A percentile compares a stretch with the other conserved stretches of the same genome.
Conservation (phyloP, 768 basidiomycete genomes). For the Amanita inopinata region DNA sequence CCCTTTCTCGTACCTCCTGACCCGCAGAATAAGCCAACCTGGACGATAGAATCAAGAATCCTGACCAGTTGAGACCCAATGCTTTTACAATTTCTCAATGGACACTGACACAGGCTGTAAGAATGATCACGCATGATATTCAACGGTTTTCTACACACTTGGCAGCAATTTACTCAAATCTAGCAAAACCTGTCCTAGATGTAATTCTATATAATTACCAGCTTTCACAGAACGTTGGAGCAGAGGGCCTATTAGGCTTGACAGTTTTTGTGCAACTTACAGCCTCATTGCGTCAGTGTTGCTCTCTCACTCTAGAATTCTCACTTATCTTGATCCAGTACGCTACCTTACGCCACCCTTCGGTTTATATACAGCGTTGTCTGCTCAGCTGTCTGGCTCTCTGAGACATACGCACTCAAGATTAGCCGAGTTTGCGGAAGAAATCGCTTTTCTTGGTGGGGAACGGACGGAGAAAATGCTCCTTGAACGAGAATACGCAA, state of each 20-base stretch:
- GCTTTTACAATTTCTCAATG: neutral
- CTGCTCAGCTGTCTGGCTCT: slow-evolving; percentile 81
- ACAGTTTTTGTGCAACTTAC: slow-evolving; percentile 80
- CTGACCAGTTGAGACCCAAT: slow-evolving; percentile 61
- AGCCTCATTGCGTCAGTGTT: slow-evolving; percentile 69
- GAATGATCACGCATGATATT: slow-evolving; percentile 94
- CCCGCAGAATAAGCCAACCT: slow-evolving; percentile 58
- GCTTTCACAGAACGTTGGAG: slow-evolving; percentile 87
- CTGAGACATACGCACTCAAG: slow-evolving; percentile 90
- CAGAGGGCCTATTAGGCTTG: slow-evolving; percentile 78
- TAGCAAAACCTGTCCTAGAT: slow-evolving; percentile 90
- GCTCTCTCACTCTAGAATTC: neutral
- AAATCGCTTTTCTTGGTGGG: slow-evolving; percentile 82
- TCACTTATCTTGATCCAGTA: slow-evolving; percentile 37
- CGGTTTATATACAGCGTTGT: slow-evolving; percentile 81
- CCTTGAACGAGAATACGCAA: slow-evolving; percentile 81
- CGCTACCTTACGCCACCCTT: slow-evolving; percentile 86
- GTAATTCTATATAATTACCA: slow-evolving; percentile 95
- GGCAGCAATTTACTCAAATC: slow-evolving; percentile 88
- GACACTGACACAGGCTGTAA: slow-evolving; percentile 27
- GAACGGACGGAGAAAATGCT: slow-evolving; percentile 87
- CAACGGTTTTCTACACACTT: slow-evolving; percentile 86
- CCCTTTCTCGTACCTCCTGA: slow-evolving; percentile 1
- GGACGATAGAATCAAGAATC: slow-evolving; percentile 93
- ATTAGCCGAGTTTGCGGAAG: slow-evolving; percentile 80